Evolutionary conservation across 306 rosid species (phyloP).

Genomic region (Dryas alaskensis): DNA sequence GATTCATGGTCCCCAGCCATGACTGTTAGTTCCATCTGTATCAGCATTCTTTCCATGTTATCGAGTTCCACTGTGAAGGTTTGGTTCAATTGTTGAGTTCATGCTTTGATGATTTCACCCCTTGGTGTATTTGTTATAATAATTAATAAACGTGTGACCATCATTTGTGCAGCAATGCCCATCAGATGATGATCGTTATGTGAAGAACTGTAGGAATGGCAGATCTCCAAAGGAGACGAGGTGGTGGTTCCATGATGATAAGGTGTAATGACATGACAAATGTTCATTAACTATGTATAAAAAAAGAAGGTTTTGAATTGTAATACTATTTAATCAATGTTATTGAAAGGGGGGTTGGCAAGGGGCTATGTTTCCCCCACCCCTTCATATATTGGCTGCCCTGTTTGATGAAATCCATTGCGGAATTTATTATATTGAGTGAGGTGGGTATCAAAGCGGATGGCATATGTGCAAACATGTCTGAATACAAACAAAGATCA

Average conservation of each 20-base stretch:
- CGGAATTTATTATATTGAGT: not conserved
- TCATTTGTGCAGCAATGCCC: slow-evolving; percentile 39
- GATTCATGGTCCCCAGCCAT: slow-evolving; percentile 52
- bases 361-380: not conserved
- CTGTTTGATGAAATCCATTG: no score
- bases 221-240: slow-evolving; percentile 46
- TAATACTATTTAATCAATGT: slow-evolving; percentile 9
- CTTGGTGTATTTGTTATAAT: not conserved
- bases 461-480: not conserved
- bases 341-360: not conserved
- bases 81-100: slow-evolving; percentile 7
- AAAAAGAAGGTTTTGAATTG: not conserved
- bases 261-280: slow-evolving; percentile 18
- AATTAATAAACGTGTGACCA: not conserved
- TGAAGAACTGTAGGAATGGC: slow-evolving; percentile 41
- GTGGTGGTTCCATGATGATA: slow-evolving; percentile 50
- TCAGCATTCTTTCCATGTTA: slow-evolving; percentile 45
- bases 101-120: not conserved
- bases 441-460: not conserved
- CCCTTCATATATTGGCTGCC: not conserved
- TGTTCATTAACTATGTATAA: slow-evolving; percentile 3
- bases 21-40: slow-evolving; percentile 39
- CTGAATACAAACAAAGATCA: not conserved
- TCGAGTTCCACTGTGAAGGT: slow-evolving; percentile 44
- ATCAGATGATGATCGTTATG: slow-evolving; percentile 36